phyloP scores from a whole-genome alignment of 768 basidiomycete species.

The Pulveroboletus sp. region DNA sequence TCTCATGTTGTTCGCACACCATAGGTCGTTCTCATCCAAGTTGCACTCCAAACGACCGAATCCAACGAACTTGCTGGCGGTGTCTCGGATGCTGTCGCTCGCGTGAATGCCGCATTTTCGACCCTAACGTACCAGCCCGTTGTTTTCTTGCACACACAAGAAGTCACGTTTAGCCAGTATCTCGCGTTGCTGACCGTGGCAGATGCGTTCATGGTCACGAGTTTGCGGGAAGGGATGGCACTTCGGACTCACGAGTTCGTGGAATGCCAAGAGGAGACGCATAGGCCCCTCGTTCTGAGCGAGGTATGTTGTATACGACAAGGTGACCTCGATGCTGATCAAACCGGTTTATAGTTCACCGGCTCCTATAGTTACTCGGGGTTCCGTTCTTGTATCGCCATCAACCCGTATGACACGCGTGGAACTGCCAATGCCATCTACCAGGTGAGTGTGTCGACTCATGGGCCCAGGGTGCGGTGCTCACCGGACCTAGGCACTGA shows the following conservation, averaged over 20 bases:
- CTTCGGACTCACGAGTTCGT: constrained; percentile 77
- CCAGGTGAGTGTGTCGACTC: constrained; percentile 27
- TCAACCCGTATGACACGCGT: constrained; percentile 83
- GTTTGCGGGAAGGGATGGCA: constrained; percentile 86
- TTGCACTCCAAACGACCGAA: constrained; percentile 79
- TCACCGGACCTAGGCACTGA: constrained; percentile 46
- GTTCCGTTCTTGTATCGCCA: constrained; percentile 79
- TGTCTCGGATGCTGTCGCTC: constrained; percentile 67
- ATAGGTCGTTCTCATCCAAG: constrained; percentile 81
- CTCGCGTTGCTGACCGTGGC: constrained; percentile 76
- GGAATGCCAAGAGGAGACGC: constrained; percentile 70
- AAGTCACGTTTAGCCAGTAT: constrained; percentile 82
- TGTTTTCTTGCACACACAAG: constrained; percentile 80
- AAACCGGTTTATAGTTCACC: constrained; percentile 44
- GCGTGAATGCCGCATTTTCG: constrained; percentile 79
- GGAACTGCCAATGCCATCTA: constrained; percentile 81
- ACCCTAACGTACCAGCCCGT: constrained; percentile 85
- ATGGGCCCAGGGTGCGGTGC: neutral
- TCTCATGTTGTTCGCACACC: neutral
- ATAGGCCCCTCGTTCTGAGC: constrained; percentile 71
- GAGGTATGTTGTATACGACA: constrained; percentile 38
- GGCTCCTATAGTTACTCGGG: constrained; percentile 84
- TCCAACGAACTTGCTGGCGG: constrained; percentile 69
- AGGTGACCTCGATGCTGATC: no score
- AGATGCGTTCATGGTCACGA: constrained; percentile 82